A percentile compares a stretch with the other conserved stretches of the same genome.
Evolutionary conservation across 1,284 basidiomycete genomes (phyloP).

Genomic region (Microbotryum violaceum): DNA sequence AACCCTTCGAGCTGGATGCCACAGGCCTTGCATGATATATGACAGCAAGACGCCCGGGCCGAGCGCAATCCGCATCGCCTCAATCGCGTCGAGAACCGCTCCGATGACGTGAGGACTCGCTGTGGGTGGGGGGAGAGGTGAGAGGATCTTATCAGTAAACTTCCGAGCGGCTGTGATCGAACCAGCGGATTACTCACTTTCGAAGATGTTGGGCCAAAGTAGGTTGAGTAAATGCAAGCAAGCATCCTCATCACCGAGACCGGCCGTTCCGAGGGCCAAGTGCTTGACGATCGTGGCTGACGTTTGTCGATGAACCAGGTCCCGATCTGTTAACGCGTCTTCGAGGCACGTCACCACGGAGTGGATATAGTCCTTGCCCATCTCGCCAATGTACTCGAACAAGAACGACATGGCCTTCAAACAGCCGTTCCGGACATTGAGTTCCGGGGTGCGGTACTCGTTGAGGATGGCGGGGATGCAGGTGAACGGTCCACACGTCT

Average conservation of each 20-base stretch:
- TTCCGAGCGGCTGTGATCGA: background rate
- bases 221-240: slow-evolving; percentile 97
- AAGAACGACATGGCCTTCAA: slow-evolving; percentile 97
- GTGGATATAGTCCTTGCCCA: slow-evolving; percentile 96
- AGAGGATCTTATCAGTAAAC: background rate
- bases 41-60: slow-evolving; percentile 88
- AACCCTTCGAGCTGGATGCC: slow-evolving; percentile 93
- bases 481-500: slow-evolving; percentile 97
- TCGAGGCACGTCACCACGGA: slow-evolving; percentile 96
- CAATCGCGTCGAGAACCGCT: slow-evolving; percentile 54
- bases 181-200: slow-evolving; percentile 47
- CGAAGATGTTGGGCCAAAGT: slow-evolving; percentile 98
- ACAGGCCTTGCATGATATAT: slow-evolving; percentile 64
- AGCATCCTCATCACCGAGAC: slow-evolving; percentile 94
- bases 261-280: slow-evolving; percentile 90
- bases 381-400: slow-evolving; percentile 99
- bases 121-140: slow-evolving; percentile 6
- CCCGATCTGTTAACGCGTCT: slow-evolving; percentile 94
- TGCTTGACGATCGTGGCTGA: slow-evolving; percentile 99
- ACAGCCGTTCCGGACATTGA: slow-evolving; percentile 99
- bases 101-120: slow-evolving; percentile 94
- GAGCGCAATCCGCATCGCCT: slow-evolving; percentile 90
- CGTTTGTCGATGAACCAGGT: slow-evolving; percentile 96
- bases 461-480: slow-evolving; percentile 98
- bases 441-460: slow-evolving; percentile 89